phyloP scores from a whole-genome alignment of 495 filamentous ascomycete species.

The Aspergillus campestris region DNA sequence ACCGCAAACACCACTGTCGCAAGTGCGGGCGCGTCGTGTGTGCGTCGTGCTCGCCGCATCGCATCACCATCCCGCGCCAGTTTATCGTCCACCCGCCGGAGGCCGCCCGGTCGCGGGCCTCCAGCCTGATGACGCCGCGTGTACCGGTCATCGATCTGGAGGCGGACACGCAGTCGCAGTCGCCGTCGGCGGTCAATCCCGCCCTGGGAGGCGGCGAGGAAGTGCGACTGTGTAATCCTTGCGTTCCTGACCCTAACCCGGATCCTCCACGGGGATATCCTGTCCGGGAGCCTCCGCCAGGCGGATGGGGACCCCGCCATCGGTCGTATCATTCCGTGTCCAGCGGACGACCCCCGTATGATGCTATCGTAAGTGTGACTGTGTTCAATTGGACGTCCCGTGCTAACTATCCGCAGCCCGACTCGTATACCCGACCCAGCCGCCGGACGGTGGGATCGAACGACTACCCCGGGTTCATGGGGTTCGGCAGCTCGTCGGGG shows the following conservation, averaged over 20 bases:
- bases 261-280: constrained; percentile 43
- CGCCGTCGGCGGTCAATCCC: constrained; percentile 32
- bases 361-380: constrained; percentile 8
- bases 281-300: no score
- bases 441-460: constrained; percentile 18
- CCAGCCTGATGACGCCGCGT: constrained; percentile 14
- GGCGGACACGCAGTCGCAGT: constrained; percentile 21
- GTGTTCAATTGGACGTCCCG: no score
- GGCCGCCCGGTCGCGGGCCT: constrained; percentile 14
- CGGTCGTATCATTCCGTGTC: constrained; percentile 17
- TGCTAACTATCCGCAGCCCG: constrained; percentile 2
- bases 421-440: constrained; percentile 8
- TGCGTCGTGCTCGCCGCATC: constrained; percentile 81
- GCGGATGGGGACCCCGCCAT: constrained; percentile 3
- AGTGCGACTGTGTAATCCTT: constrained; percentile 89
- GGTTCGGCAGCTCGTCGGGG: constrained; percentile 8
- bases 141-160: constrained; percentile 34
- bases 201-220: constrained; percentile 71
- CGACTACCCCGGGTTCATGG: constrained; percentile 11
- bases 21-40: constrained; percentile 97
- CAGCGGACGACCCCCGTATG: background rate
- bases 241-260: constrained; percentile 84
- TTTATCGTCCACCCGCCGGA: constrained; percentile 83
- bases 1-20: constrained; percentile 89
- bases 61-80: constrained; percentile 87